Evolutionary conservation across 2,329 filamentous ascomycete genomes (phyloP).

Genomic region (Hypoxylon sp.): DNA sequence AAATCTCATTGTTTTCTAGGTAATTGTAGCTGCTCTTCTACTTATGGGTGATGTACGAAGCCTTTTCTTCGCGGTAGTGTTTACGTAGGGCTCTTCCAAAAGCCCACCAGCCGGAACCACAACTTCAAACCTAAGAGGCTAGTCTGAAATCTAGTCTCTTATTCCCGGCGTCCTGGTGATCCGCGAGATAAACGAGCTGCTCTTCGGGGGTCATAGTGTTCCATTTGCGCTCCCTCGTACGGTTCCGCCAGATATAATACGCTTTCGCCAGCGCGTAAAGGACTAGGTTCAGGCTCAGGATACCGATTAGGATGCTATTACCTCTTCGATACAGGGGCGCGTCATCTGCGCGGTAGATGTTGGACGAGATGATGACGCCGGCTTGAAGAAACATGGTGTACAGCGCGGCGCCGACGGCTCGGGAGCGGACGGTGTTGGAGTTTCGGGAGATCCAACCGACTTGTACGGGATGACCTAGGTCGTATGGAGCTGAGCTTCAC

Average conservation of each 20-base stretch:
- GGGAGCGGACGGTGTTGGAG: conserved; percentile 67
- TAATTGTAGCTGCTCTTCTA: too few relatives aligned
- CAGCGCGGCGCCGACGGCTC: conserved; percentile 67
- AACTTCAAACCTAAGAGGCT: conserved; percentile 38
- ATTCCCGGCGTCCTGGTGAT: conserved; percentile 58
- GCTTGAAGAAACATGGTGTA: conserved; percentile 63
- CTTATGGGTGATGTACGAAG: too few relatives aligned
- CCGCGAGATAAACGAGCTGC: conserved; percentile 60
- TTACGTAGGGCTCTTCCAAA: not conserved
- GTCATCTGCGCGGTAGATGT: conserved; percentile 66
- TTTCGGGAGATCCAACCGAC: conserved; percentile 61
- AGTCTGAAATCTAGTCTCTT: conserved; percentile 59
- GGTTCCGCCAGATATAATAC: conserved; percentile 65
- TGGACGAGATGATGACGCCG: conserved; percentile 50
- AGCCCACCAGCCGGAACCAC: not conserved
- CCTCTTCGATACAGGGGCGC: conserved; percentile 65
- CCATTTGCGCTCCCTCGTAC: conserved; percentile 59
- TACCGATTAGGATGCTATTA: conserved; percentile 64
- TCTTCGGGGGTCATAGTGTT: conserved; percentile 60
- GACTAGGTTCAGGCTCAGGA: conserved; percentile 62
- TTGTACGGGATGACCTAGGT: conserved; percentile 45
- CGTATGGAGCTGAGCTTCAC: conserved; percentile 15
- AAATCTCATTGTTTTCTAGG: too few relatives aligned
- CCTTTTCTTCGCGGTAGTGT: too few relatives aligned
- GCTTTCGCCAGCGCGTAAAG: conserved; percentile 62